These are phyloP conservation scores for Aspergillus sp. DNA, from an alignment of 2,329 filamentous ascomycete genomes.

Conservation along the genomic window DNA sequence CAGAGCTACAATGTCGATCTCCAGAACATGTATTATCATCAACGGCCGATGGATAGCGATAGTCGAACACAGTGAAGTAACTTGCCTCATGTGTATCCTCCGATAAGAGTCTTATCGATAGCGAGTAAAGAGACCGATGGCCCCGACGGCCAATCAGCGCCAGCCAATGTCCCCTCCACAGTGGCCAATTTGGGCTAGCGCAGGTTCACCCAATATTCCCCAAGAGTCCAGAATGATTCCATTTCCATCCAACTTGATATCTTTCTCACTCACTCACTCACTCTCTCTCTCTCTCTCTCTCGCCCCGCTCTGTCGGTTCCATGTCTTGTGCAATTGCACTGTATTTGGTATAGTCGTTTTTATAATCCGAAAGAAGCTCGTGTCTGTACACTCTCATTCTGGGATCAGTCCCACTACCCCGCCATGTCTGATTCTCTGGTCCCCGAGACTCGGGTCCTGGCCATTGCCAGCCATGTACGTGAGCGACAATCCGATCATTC, in stretches of 20 bases:
- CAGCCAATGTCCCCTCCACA: neutral
- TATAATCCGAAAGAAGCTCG: neutral
- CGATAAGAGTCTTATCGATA: constrained; percentile 1
- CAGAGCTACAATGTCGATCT: too few species aligned
- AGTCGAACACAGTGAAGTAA: too few species aligned
- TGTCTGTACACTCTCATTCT: neutral
- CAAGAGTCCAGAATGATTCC: neutral
- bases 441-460: constrained; percentile 70
- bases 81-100: neutral
- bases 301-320: neutral
- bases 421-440: constrained; percentile 42
- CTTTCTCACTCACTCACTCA: too few species aligned
- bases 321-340: too few species aligned
- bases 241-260: neutral
- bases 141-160: neutral
- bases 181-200: neutral
- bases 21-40: neutral
- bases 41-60: too few species aligned
- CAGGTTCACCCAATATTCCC: neutral
- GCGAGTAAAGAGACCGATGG: neutral
- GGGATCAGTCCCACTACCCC: constrained; percentile 6
- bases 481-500: constrained; percentile 8
- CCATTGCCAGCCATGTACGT: constrained; percentile 88
- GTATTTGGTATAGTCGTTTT: too few species aligned
- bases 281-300: too few species aligned